Evolutionary conservation across 345 rosid species (phyloP), one percentile per base, ranked within the genome.

Genomic region (Gynandropsis gynandra): DNA sequence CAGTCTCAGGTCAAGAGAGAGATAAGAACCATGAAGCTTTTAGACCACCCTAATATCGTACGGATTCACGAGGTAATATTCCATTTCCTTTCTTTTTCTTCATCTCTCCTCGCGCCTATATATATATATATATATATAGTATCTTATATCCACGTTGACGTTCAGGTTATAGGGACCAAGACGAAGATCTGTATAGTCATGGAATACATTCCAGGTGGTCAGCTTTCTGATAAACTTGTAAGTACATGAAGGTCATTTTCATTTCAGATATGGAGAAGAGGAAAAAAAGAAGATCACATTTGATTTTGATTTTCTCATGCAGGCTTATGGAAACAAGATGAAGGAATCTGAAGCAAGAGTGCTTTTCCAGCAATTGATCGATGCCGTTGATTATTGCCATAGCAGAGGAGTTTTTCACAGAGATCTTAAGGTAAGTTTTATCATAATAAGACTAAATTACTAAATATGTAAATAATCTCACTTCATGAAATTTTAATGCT

Each of bases 341-440:
- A 50, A 69, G 35, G 96, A 90, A 74, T 48, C 74, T 16, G 89
- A 82, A 63, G 95, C 92, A 4, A 82, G 95, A 68, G 78, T 71
- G 62, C 43, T 82, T 35, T 87, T 90, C 68, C 96, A 90, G 36
- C 96, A 90, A 37, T 35, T 90, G 72, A 75, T 87, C 14, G 95
- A 90, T 69, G 83, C 96, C 8, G 92, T 84, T 42, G 95, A 80
- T 54, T 78, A 79, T 12, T 87, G 96, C 64, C 96, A 87, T 56
- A 69, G 69, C 73, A 83, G 74, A 77, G 96, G 95, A 52, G 95
- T 87, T 71, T 80, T 72, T 56, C 96, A 87, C 61, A 83, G 98
- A 74, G 98, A 84, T 67, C 72, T 87, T 16, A 90, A 90, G 98
- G 96, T 70, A 35, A 53, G 37, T 9, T n/a, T 37, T 29, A 8